Evolutionary conservation across 495 filamentous ascomycete genomes (phyloP).

Genomic region (Aspergillus cavernicola): DNA sequence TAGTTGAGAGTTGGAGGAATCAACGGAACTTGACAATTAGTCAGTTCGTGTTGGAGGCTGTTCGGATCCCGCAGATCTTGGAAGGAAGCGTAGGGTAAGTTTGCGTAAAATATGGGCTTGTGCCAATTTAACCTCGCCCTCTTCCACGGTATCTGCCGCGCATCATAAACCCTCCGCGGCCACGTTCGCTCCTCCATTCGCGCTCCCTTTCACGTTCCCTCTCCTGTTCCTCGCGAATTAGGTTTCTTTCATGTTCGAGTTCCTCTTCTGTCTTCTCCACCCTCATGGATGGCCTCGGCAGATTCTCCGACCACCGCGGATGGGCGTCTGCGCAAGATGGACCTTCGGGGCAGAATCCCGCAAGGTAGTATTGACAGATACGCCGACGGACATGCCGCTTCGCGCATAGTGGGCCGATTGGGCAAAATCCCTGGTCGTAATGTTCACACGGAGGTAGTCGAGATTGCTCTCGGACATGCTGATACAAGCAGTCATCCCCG

Average conservation of each 20-base stretch:
- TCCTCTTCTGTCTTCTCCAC: constrained; percentile 60
- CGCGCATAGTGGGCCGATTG: constrained; percentile 78
- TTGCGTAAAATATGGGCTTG: not conserved
- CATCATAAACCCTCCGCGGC: constrained; percentile 47
- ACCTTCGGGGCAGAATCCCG: constrained; percentile 92
- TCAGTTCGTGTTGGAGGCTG: no score
- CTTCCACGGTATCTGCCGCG: constrained; percentile 46
- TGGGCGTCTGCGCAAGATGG: constrained; percentile 76
- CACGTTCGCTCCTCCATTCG: constrained; percentile 48
- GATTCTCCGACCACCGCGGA: constrained; percentile 66
- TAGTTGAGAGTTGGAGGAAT: no score
- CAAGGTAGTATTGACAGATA: constrained; percentile 81
- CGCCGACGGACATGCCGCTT: constrained; percentile 76
- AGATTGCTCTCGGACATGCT: constrained; percentile 82
- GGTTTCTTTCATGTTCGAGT: constrained; percentile 53
- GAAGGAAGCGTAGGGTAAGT: not conserved
- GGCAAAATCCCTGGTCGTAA: constrained; percentile 94
- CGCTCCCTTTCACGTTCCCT: constrained; percentile 48
- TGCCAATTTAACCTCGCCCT: constrained; percentile 35
- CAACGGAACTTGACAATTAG: no score
- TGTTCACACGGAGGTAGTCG: constrained; percentile 84
- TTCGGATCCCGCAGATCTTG: not conserved
- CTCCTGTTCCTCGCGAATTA: constrained; percentile 52
- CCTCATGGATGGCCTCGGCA: constrained; percentile 68
- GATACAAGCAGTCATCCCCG: constrained; percentile 93